Base-by-base conservation (phyloP, 768 basidiomycete genomes). In the Mycena alexandri region DNA sequence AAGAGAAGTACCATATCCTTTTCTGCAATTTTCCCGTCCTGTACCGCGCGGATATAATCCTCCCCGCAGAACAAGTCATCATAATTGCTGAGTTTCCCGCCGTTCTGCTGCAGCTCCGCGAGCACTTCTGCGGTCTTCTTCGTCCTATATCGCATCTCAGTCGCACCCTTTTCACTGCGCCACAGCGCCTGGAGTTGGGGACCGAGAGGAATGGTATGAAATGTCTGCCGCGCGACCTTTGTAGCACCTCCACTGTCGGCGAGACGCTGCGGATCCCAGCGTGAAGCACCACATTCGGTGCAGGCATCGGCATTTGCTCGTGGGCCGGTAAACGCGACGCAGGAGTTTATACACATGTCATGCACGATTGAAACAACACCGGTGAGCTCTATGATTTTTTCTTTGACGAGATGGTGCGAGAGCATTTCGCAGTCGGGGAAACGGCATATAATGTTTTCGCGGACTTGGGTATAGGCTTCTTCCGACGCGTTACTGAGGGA, bases 101-200 rank as follows among this genome's bases (percentile, higher is more conserved):
- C 22, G 25, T 53, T 53, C 10, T 25, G 29, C 10, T 33, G 29
- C 52, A 53, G n/a, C 52, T 53, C 52, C 11, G 11, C 22, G 29
- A 53, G 22, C 36, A 53, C 36, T 53, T 53, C 52, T 38, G 29
- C 33, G 1, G 52, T 53, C n/a, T 53, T 53, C n/a, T 53, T 25
- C 16, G 52, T 6, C 52, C 52, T 11, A 19, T 53, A 53, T 6
- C 52, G 52, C 52, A 53, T 53, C 12, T 25, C 52, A 34, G 22
- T 53, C 13, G 52, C 52, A 9, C 34, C 34, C 36, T 53, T 43
- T 25, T 43, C 41, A 22, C 55, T 60, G 14, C 59, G 46, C 47
- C 59, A 60, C 34, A 60, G 16, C 14, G 59, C 46, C 36, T 60
- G 59, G 10, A 60, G 46, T n/a, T 50, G 46, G 34, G 59, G 59